Percentiles rank a stretch among this genome's conserved stretches.
Conservation (phyloP, 2,329 filamentous ascomycete genomes). For the Microdochium nivale region DNA sequence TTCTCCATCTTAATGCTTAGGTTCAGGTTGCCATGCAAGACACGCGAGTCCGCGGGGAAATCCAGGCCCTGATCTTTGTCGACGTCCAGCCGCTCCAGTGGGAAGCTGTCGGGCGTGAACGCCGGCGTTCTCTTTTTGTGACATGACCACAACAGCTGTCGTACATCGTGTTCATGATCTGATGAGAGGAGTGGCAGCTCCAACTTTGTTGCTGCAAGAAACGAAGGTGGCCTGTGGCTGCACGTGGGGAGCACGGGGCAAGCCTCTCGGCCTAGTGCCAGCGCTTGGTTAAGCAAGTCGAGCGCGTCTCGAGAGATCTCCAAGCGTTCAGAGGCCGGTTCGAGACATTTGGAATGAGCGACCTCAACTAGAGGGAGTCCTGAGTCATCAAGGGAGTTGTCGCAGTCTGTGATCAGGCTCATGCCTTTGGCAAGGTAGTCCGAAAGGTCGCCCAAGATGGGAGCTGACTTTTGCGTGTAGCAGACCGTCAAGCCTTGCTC, state of each 20-base stretch:
- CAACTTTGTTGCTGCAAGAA: slow-evolving; percentile 11
- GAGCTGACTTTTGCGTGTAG: neutral
- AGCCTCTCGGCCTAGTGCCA: slow-evolving; percentile 3
- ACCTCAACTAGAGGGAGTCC: neutral
- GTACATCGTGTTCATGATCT: slow-evolving; percentile 17
- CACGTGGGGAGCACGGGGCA: neutral
- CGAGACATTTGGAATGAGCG: neutral
- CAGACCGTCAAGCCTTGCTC: neutral
- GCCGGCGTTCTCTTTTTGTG: slow-evolving; percentile 5
- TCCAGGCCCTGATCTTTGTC: slow-evolving; percentile 14
- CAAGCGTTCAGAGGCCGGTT: neutral
- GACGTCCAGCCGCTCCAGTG: slow-evolving; percentile 13
- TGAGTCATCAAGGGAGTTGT: neutral
- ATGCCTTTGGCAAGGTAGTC: neutral
- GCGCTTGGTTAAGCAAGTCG: slow-evolving; percentile 6
- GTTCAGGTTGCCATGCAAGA: slow-evolving; percentile 6
- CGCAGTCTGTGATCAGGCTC: neutral
- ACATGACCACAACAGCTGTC: slow-evolving; percentile 10
- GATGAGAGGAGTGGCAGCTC: slow-evolving; percentile 14
- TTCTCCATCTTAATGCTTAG: slow-evolving; percentile 9
- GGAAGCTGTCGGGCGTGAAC: slow-evolving; percentile 10
- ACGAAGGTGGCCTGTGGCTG: neutral
- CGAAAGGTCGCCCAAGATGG: neutral
- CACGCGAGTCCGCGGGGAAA: slow-evolving; percentile 10
- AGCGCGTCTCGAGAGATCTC: neutral